A percentile compares a stretch with the other conserved stretches of the same genome.
Evolutionary conservation across 2,329 filamentous ascomycete species (phyloP).

Genomic region (Diaporthe sp.): DNA sequence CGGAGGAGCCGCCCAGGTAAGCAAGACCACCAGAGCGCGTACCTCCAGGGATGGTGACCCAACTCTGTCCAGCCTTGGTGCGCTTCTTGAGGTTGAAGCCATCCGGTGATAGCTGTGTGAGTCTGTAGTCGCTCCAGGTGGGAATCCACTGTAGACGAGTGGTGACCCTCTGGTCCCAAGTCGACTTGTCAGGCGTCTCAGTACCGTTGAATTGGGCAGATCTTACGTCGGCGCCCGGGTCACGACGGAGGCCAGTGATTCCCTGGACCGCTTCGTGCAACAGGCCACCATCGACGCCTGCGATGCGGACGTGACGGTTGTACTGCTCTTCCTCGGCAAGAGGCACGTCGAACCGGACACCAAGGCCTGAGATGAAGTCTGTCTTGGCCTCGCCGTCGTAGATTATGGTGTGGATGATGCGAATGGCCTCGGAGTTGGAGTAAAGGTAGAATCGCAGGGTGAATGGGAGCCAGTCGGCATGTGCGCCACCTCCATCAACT

Average conservation of each 20-base stretch:
- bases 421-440: conserved; percentile 67
- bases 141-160: conserved; percentile 69
- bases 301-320: conserved; percentile 71
- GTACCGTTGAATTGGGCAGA: conserved; percentile 65
- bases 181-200: conserved; percentile 57
- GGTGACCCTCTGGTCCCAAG: conserved; percentile 62
- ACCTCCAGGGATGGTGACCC: conserved; percentile 71
- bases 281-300: conserved; percentile 68
- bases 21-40: conserved; percentile 69
- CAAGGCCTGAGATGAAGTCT: conserved; percentile 68
- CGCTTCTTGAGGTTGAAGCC: conserved; percentile 73
- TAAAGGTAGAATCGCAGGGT: conserved; percentile 72
- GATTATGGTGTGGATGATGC: conserved; percentile 68
- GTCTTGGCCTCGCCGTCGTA: conserved; percentile 64
- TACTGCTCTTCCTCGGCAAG: conserved; percentile 66
- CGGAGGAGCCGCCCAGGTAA: conserved; percentile 70
- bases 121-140: conserved; percentile 69
- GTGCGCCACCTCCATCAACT: conserved; percentile 48
- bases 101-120: conserved; percentile 71
- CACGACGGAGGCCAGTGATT: conserved; percentile 69
- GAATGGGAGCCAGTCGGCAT: conserved; percentile 67
- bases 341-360: conserved; percentile 69
- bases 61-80: conserved; percentile 69
- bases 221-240: conserved; percentile 65
- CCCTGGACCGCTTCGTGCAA: conserved; percentile 72